Base-by-base conservation (phyloP, 2,329 filamentous ascomycete genomes). In the Diaporthe aspalathi region DNA sequence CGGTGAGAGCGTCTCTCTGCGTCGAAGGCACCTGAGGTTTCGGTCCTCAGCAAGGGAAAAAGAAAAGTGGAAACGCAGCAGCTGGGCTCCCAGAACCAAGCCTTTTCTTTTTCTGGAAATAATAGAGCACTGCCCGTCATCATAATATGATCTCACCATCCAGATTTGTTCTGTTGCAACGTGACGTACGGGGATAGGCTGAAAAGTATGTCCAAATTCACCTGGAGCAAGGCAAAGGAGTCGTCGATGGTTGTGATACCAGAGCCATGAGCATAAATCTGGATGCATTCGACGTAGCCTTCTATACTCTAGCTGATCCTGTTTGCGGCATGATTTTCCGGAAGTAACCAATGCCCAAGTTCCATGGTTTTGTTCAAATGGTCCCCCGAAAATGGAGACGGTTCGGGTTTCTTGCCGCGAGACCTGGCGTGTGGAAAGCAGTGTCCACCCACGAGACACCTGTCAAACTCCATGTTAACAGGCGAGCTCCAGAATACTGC, bases 1-100 rank as follows among this genome's bases (percentile, higher is more conserved):
- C 32, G 14, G 32, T 54, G 52, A n/a, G 3, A 1, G 8, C 5
- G 27, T 6, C 27, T 35, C 1, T 1, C 12, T 11, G 22, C 5
- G 14, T 17, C 16, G 2, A 8, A 50, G 16, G 24, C 0, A 9
- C 14, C 9, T 5, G 5, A 17, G 0, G 27, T 7, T 16, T n/a
- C 14, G 12, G 12, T 11, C 5, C 0, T 0, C 1, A 17, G 20
- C 17, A n/a, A 38, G 20, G 27, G 0, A 12, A 20, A 1, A 20
- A 12, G 12, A 1, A 20, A 14, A 9, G 17, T 17, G 17, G 24
- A 16, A 43, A 27, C 27, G 1, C 0, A 29, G 16, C 7, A 40
- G 6, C 22, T 16, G 6, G 3, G 32, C 9, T 9, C 20, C 1
- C 3, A 24, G 22, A 24, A 1, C 20, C 22, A 1, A 27, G 17